These are phyloP conservation scores for Carallia brachiata DNA, from an alignment of 345 rosid genomes.

Conservation along the genomic window DNA sequence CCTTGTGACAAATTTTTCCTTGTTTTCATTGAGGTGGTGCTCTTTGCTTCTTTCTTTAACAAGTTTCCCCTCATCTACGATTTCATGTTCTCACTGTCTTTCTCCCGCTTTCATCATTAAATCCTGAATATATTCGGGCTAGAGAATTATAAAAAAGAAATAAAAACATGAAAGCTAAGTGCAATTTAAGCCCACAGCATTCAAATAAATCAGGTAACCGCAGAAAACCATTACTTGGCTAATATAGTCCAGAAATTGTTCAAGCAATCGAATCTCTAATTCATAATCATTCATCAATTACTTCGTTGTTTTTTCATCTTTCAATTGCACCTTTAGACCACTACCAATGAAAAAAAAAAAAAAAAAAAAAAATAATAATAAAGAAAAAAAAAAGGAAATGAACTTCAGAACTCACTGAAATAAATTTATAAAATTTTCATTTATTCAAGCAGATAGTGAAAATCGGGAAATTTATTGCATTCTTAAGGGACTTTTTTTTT, in stretches of 20 bases:
- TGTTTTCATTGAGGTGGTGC: no score
- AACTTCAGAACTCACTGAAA: conserved; percentile 55
- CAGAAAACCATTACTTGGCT: neutral
- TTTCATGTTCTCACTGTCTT: no score
- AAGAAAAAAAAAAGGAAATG: neutral
- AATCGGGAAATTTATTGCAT: conserved; percentile 32
- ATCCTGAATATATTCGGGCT: no score
- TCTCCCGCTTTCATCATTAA: no score
- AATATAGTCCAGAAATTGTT: neutral
- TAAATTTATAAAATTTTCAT: conserved; percentile 38
- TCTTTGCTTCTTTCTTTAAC: no score
- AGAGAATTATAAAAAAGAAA: neutral
- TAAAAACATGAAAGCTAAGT: neutral
- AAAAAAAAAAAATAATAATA: no score
- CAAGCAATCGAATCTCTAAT: no score
- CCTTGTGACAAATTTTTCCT: no score
- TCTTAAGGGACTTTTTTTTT: conserved; percentile 45
- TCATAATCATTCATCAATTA: neutral
- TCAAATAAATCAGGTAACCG: neutral
- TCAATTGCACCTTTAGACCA: no score
- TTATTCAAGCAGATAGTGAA: neutral
- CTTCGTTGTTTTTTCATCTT: neutral
- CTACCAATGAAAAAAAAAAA: no score
- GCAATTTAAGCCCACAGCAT: neutral
- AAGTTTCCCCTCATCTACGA: no score